phyloP scores from a whole-genome alignment of 2,329 filamentous ascomycete species.

The Chaetomiaceae sp. region DNA sequence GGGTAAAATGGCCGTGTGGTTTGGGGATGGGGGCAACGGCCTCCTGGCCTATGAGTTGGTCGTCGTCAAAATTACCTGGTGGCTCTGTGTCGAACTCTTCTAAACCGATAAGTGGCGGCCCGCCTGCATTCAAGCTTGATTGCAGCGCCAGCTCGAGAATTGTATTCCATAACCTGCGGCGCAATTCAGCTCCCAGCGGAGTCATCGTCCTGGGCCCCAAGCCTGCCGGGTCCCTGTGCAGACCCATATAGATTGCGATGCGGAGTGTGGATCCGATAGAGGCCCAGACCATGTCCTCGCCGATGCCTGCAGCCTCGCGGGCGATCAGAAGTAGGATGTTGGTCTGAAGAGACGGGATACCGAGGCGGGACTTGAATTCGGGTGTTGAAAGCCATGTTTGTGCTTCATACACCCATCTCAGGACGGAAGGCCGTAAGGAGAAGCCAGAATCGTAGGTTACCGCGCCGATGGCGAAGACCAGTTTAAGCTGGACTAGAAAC shows the following conservation, averaged over 20 bases:
- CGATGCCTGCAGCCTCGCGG: constrained; percentile 35
- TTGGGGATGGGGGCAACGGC: constrained; percentile 27
- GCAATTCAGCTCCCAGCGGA: constrained; percentile 41
- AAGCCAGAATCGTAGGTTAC: constrained; percentile 47
- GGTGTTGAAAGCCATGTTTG: constrained; percentile 52
- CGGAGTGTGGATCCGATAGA: constrained; percentile 42
- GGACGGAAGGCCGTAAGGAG: constrained; percentile 44
- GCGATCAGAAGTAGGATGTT: constrained; percentile 43
- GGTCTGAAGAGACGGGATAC: constrained; percentile 48
- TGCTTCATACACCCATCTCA: constrained; percentile 55
- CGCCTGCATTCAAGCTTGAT: constrained; percentile 43
- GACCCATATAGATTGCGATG: constrained; percentile 46
- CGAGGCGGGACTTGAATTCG: constrained; percentile 48
- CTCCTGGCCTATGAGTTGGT: constrained; percentile 36
- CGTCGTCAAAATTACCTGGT: constrained; percentile 49
- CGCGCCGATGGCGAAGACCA: constrained; percentile 55
- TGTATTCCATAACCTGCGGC: constrained; percentile 50
- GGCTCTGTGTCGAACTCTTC: constrained; percentile 46
- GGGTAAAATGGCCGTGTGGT: constrained; percentile 36
- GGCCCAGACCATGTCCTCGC: constrained; percentile 47
- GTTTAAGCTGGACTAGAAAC: constrained; percentile 54
- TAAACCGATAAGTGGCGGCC: constrained; percentile 41
- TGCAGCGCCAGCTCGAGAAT: constrained; percentile 46
- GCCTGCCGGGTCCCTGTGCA: constrained; percentile 45
- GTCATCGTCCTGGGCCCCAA: constrained; percentile 35